Conservation (phyloP, 2,329 filamentous ascomycete species). For the Pseudogymnoascus verrucosus region DNA sequence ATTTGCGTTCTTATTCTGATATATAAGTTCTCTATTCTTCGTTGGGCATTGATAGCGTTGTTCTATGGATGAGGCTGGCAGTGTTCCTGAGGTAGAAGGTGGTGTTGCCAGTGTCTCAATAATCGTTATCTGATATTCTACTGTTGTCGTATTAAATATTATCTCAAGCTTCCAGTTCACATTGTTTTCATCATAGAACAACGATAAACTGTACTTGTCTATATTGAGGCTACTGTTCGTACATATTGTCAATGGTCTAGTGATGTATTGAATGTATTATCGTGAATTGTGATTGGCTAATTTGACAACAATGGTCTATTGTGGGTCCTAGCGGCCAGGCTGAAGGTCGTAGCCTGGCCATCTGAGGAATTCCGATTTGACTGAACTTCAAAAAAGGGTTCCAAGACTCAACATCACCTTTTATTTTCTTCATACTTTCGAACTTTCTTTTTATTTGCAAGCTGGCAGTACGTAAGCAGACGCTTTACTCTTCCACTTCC, state of each 20-base stretch:
- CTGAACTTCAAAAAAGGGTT: not conserved
- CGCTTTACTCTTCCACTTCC: not conserved
- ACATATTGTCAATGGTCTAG: constrained; percentile 3
- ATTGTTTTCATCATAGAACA: not conserved
- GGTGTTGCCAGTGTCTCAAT: not conserved
- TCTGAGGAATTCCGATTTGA: not conserved
- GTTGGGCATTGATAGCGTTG: not conserved
- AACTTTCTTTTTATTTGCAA: not conserved
- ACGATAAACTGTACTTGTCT: not conserved
- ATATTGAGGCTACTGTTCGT: not conserved
- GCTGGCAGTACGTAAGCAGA: not conserved
- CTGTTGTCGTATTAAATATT: not conserved
- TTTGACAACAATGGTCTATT: not conserved
- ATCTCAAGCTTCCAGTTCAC: not conserved
- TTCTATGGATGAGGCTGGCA: not conserved
- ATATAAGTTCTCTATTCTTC: not conserved
- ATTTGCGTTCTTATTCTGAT: not conserved
- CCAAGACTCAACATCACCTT: not conserved
- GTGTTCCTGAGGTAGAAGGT: not conserved
- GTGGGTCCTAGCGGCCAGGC: not conserved
- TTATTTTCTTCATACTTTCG: not conserved
- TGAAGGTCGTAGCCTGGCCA: not conserved
- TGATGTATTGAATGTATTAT: not conserved
- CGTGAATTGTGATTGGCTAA: not conserved
- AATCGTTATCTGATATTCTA: not conserved